These are phyloP conservation scores for Leccinum subspadiceum DNA, from an alignment of 1,284 basidiomycete genomes.

Conservation along the genomic window DNA sequence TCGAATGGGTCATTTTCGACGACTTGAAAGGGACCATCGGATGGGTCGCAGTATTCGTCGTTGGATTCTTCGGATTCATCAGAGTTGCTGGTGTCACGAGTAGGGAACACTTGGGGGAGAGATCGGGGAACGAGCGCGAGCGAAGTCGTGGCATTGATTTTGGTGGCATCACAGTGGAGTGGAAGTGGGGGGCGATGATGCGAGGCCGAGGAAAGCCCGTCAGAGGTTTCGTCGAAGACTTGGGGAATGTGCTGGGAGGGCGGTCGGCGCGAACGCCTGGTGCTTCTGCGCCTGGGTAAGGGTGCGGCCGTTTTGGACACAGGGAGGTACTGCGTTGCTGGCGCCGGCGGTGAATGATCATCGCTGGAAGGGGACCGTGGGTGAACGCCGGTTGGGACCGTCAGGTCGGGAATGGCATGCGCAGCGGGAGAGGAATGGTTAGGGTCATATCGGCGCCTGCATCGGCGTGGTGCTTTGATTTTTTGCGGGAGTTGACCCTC, in stretches of 20 bases:
- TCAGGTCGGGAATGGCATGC: constrained; percentile 34
- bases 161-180: neutral
- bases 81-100: too few relatives aligned
- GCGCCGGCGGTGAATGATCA: neutral
- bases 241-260: neutral
- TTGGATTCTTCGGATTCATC: too few relatives aligned
- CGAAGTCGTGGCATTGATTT: neutral
- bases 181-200: neutral
- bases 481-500: neutral
- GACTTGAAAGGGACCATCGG: too few relatives aligned
- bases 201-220: neutral
- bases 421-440: neutral
- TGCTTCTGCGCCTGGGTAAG: neutral
- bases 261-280: constrained; percentile 34
- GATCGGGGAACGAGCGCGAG: neutral
- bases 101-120: too few relatives aligned
- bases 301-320: constrained; percentile 14
- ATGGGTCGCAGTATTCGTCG: too few relatives aligned
- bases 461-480: neutral
- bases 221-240: neutral
- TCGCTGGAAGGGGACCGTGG: neutral
- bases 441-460: neutral
- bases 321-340: neutral
- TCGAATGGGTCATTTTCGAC: too few relatives aligned
- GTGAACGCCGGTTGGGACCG: neutral